A percentile compares a stretch with the other conserved stretches of the same genome.
Conservation (phyloP, 1,284 basidiomycete genomes). For the Takashimella koratensis region DNA sequence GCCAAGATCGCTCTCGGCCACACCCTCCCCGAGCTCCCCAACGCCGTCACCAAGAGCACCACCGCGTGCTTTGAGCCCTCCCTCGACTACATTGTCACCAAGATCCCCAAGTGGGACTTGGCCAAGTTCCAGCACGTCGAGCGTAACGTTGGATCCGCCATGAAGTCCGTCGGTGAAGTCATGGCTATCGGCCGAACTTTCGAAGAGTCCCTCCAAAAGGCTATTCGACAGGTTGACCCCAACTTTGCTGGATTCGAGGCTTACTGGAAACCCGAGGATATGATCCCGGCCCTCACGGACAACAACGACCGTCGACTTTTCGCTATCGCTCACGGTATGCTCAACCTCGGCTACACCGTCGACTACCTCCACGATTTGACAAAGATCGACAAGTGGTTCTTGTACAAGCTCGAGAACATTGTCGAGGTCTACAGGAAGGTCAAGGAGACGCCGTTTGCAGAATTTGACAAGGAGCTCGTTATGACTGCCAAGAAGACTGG, state of each 20-base stretch:
- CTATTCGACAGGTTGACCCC: conserved; percentile 94
- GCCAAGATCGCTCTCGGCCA: conserved; percentile 99
- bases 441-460: conserved; percentile 65
- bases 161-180: conserved; percentile 99
- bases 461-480: conserved; percentile 63
- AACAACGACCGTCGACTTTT: conserved; percentile 85
- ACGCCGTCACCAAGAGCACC: conserved; percentile 98
- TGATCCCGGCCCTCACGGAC: conserved; percentile 67
- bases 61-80: conserved; percentile 99
- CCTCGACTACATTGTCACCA: conserved; percentile 98
- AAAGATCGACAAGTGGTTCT: conserved; percentile 99
- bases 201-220: conserved; percentile 98
- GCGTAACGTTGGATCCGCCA: conserved; percentile 90
- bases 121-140: conserved; percentile 97
- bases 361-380: conserved; percentile 89
- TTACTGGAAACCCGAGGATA: conserved; percentile 67
- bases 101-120: conserved; percentile 99
- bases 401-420: conserved; percentile 92
- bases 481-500: conserved; percentile 83
- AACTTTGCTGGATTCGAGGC: conserved; percentile 63
- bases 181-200: conserved; percentile 99
- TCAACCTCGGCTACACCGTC: conserved; percentile 85
- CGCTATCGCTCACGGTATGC: conserved; percentile 87
- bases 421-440: conserved; percentile 71
- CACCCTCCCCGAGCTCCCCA: conserved; percentile 95